Conservation (phyloP, 2,329 filamentous ascomycete species). For the Colletotrichum sp. region DNA sequence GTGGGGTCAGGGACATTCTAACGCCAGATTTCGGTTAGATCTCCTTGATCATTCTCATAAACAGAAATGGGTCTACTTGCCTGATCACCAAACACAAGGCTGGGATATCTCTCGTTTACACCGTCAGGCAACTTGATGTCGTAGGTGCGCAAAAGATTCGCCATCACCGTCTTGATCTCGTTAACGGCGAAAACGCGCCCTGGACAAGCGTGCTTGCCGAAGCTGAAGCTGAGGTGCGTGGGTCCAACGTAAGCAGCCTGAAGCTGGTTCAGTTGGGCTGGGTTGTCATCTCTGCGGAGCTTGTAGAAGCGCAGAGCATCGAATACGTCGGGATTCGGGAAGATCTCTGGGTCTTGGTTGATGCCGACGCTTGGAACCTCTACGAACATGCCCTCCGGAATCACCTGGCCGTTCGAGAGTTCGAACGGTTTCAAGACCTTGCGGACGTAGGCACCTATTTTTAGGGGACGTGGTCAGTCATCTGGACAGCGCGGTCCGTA, state of each 20-base stretch:
- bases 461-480: rapidly evolving
- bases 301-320: conserved; percentile 54
- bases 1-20: not conserved
- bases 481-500: not conserved
- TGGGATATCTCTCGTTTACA: not conserved
- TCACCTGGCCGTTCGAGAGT: conserved; percentile 57
- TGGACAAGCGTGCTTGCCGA: conserved; percentile 16
- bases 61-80: not conserved
- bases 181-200: conserved; percentile 9
- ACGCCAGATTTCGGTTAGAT: not conserved
- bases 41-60: rapidly evolving
- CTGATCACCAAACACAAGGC: not conserved
- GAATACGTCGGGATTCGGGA: conserved; percentile 44
- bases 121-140: not conserved
- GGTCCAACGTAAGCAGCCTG: conserved; percentile 35
- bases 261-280: conserved; percentile 36
- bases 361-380: conserved; percentile 42
- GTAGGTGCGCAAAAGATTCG: not conserved
- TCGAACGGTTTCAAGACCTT: conserved; percentile 54
- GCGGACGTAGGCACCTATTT: not conserved
- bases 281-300: conserved; percentile 23
- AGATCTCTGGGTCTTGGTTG: conserved; percentile 38
- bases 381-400: conserved; percentile 47
- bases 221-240: conserved; percentile 11
- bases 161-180: conserved; percentile 18